Evolutionary conservation across 169 alveolate genomes (phyloP), one percentile per base, ranked within the genome.

Genomic region (Babesia ovata): DNA sequence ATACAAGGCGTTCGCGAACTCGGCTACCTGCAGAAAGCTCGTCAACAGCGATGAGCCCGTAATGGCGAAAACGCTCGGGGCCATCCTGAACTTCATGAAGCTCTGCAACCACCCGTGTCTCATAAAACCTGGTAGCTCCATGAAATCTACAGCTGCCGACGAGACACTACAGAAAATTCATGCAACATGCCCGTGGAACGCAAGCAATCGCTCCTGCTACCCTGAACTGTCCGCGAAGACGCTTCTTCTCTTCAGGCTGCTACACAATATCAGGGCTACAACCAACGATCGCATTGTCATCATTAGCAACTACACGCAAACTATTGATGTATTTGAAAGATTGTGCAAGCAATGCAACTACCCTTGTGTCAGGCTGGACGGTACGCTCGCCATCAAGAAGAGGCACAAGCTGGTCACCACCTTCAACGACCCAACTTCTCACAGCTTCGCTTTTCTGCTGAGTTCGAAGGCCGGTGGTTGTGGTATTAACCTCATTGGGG

Each of bases 401-500:
- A 86, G 98, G 52, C 94, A 93, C 57, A 91, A 75, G 54, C 77
- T 95, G 33, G 95, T 95, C 54, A 92, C 91, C 82, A 88, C 92
- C 29, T 94, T 94, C 70, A 92, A 95, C 52, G 96, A 95, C 44
- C 96, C 95, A 14, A 86, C 79, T 46, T 78, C 94, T 10, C 92
- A 91, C 63, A 92, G 93, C 61, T 92, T 93, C 75, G 93, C 95
- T n/a, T 96, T 96, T 70, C 87, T 98, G 16, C 92, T 98, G 33
- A 94, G 98, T 24, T 94, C 98, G 50, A 97, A 96, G 79, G 98
- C 98, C 2, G 99, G 99, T n/a, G 99, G 99, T 36, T 93, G 98
- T 45, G 99, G 99, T 9, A 88, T 98, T 65, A 98, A 97, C 79
- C 91, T 98, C 56, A 96, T 97, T 39, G 99, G 99, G 26, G 99